phyloP scores from a whole-genome alignment of 2,329 filamentous ascomycete genomes.

The Coniochaeta sp. region DNA sequence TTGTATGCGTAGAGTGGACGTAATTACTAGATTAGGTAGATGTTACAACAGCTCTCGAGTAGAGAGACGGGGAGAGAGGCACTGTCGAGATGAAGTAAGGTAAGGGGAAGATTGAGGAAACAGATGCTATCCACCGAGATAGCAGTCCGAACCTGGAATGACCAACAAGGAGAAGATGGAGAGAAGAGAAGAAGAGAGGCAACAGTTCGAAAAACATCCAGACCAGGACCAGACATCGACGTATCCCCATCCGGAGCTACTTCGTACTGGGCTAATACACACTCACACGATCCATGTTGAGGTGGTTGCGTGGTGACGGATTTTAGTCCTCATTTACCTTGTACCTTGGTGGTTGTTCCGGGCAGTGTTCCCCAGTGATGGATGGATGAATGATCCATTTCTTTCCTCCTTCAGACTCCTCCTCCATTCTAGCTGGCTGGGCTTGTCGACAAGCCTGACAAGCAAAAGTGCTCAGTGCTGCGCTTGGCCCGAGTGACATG shows the following conservation, averaged over 20 bases:
- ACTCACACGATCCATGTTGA: constrained; percentile 2
- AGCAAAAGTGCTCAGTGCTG: too few species aligned
- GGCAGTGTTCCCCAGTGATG: too few species aligned
- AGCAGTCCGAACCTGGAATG: constrained; percentile 1
- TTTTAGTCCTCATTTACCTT: constrained; percentile 2
- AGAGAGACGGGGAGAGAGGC: neutral
- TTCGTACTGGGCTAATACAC: too few species aligned
- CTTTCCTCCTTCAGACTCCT: neutral
- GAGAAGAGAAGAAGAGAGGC: neutral
- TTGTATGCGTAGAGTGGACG: too few species aligned
- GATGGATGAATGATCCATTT: constrained; percentile 1
- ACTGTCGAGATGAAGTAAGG: neutral
- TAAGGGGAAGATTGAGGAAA: neutral
- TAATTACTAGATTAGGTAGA: neutral
- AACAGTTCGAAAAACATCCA: constrained; percentile 1
- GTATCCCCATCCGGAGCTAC: constrained; percentile 2
- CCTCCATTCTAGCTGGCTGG: too few species aligned
- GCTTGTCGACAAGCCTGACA: too few species aligned
- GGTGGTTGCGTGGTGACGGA: constrained; percentile 1
- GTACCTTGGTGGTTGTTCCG: constrained; percentile 2
- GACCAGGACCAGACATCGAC: constrained; percentile 1
- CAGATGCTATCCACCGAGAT: constrained; percentile 2
- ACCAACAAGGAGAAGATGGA: too few species aligned
- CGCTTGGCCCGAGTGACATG: neutral
- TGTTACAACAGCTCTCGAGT: neutral